These are phyloP conservation scores for Colletotrichum tropicale DNA, from an alignment of 2,329 filamentous ascomycete genomes.

Conservation along the genomic window DNA sequence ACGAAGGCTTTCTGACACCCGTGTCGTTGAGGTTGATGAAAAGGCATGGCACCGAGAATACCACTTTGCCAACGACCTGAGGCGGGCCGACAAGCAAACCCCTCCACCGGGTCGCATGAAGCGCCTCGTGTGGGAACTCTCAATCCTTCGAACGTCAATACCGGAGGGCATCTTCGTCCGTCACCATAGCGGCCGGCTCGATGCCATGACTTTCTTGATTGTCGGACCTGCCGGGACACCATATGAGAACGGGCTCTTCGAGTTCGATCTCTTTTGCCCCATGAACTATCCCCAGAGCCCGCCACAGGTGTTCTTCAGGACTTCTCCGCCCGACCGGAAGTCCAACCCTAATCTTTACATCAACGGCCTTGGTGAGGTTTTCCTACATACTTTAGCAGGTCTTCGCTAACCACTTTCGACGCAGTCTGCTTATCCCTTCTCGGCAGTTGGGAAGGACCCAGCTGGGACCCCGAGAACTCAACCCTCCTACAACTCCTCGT, in stretches of 20 bases:
- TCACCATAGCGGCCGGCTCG: constrained; percentile 46
- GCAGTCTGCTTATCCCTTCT: constrained; percentile 55
- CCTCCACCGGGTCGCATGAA: constrained; percentile 43
- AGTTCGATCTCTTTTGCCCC: constrained; percentile 56
- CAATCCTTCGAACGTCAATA: constrained; percentile 47
- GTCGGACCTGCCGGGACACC: constrained; percentile 54
- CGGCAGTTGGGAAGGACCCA: constrained; percentile 51
- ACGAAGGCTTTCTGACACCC: not conserved
- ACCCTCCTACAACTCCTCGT: constrained; percentile 57
- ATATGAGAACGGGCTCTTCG: constrained; percentile 59
- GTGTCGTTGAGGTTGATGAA: not conserved
- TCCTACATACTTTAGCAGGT: constrained; percentile 16
- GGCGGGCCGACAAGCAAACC: not conserved
- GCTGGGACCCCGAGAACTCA: constrained; percentile 49
- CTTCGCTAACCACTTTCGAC: not conserved
- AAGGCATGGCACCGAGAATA: not conserved
- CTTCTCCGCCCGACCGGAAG: constrained; percentile 42
- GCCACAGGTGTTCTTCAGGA: constrained; percentile 40
- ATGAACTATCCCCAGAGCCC: constrained; percentile 44
- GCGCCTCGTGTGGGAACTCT: constrained; percentile 48
- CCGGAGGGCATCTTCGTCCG: constrained; percentile 57
- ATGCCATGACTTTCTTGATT: constrained; percentile 56
- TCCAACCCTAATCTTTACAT: constrained; percentile 56
- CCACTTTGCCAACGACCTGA: not conserved
- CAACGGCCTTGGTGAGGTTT: constrained; percentile 45